Evolutionary conservation across 2,329 filamentous ascomycete species (phyloP).

Genomic region (Lecanicillium sp.): DNA sequence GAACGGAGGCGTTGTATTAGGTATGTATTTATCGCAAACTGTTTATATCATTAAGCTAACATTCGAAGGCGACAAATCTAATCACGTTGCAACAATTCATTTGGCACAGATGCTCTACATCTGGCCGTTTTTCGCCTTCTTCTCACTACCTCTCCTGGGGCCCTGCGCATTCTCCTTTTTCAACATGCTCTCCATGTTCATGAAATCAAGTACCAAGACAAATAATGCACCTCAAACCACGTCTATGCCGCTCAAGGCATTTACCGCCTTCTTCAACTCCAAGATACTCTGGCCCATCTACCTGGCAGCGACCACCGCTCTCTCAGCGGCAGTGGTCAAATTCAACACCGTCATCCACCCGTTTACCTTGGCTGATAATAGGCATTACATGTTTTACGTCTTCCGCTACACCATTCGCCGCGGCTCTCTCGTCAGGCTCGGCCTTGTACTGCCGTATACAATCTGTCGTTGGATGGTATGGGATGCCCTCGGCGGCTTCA

Average conservation of each 20-base stretch:
- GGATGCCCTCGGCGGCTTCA: slow-evolving; percentile 46
- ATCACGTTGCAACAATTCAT: slow-evolving; percentile 85
- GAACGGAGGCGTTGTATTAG: slow-evolving; percentile 89
- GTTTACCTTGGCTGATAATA: slow-evolving; percentile 91
- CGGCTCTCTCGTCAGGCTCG: slow-evolving; percentile 55
- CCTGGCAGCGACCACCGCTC: slow-evolving; percentile 23
- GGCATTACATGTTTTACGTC: slow-evolving; percentile 95
- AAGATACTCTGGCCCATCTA: slow-evolving; percentile 29
- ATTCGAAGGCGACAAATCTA: slow-evolving; percentile 74
- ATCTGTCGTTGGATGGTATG: slow-evolving; percentile 61
- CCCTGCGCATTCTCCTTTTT: slow-evolving; percentile 35
- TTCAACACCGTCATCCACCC: slow-evolving; percentile 93
- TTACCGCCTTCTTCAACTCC: slow-evolving; percentile 17
- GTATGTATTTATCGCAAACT: slow-evolving; percentile 36
- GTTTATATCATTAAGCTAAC: slow-evolving; percentile 16
- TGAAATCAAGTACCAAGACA: background rate
- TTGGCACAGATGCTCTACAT: slow-evolving; percentile 91
- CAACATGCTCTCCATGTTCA: slow-evolving; percentile 8
- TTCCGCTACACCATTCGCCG: slow-evolving; percentile 75
- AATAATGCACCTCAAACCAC: background rate
- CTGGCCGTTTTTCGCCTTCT: slow-evolving; percentile 84
- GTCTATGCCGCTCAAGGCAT: slow-evolving; percentile 10
- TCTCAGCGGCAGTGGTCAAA: slow-evolving; percentile 46
- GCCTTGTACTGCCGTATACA: slow-evolving; percentile 62
- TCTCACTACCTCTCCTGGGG: slow-evolving; percentile 71